phyloP scores from a whole-genome alignment of 192 early-diverging fungal species.

The Linnemannia hyalina region DNA sequence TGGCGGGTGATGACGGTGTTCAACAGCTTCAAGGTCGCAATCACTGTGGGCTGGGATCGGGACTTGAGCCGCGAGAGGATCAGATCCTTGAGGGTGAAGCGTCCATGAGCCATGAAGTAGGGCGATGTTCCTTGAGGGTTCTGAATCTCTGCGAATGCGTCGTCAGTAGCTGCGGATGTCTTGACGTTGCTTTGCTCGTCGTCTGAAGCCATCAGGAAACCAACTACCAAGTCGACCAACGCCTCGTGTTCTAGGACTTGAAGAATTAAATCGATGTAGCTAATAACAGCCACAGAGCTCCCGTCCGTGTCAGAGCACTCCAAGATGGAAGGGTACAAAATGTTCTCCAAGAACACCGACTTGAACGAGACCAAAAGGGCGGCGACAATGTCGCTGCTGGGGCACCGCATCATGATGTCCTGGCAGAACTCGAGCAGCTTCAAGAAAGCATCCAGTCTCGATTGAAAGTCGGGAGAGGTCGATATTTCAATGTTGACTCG shows the following conservation, averaged over 20 bases:
- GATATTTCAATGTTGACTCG: conserved; percentile 66
- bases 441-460: conserved; percentile 75
- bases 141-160: conserved; percentile 63
- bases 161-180: conserved; percentile 36
- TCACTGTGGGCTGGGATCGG: conserved; percentile 87
- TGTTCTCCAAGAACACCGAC: conserved; percentile 85
- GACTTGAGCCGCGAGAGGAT: conserved; percentile 92
- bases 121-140: conserved; percentile 59
- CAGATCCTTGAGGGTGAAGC: conserved; percentile 85
- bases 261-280: conserved; percentile 89
- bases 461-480: conserved; percentile 71
- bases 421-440: conserved; percentile 81
- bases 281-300: conserved; percentile 88
- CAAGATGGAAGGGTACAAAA: conserved; percentile 86
- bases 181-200: conserved; percentile 43
- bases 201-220: conserved; percentile 83
- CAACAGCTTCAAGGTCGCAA: conserved; percentile 85
- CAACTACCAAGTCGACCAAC: conserved; percentile 78
- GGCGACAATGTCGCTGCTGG: conserved; percentile 71
- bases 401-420: conserved; percentile 76
- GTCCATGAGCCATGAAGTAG: conserved; percentile 64
- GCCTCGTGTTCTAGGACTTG: conserved; percentile 81
- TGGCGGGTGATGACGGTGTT: conserved; percentile 81
- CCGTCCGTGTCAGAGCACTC: conserved; percentile 94
- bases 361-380: conserved; percentile 77